Conservation (phyloP, 192 early-diverging fungal genomes). For the Coemansia sp. region DNA sequence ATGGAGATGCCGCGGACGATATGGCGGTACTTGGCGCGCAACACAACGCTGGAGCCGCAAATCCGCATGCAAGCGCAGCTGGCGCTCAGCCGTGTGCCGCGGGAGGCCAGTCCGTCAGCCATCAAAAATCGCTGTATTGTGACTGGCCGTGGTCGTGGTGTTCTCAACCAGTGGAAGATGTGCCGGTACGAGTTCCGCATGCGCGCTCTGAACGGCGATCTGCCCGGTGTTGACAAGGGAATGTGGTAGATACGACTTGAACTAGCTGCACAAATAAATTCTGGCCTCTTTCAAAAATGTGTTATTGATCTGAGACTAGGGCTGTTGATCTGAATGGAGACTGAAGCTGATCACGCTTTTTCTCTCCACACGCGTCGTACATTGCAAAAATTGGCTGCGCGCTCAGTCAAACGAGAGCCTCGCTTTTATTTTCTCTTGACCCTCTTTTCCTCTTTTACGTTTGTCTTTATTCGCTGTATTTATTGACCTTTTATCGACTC, state of each 20-base stretch:
- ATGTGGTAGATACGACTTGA: constrained; percentile 62
- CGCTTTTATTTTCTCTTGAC: background rate
- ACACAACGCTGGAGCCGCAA: constrained; percentile 70
- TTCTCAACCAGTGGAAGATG: constrained; percentile 72
- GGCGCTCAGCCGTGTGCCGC: constrained; percentile 66
- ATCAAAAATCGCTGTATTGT: constrained; percentile 75
- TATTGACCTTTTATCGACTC: background rate
- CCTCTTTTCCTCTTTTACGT: background rate
- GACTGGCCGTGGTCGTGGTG: constrained; percentile 74
- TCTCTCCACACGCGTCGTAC: background rate
- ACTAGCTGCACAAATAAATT: background rate
- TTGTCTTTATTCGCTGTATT: background rate
- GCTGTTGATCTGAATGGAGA: no score
- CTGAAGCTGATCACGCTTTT: background rate
- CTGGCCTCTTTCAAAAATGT: background rate
- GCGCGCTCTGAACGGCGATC: constrained; percentile 74
- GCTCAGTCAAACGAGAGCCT: background rate
- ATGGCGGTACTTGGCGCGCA: constrained; percentile 74
- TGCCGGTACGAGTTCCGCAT: constrained; percentile 79
- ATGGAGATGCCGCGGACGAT: constrained; percentile 73
- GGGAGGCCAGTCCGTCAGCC: constrained; percentile 61
- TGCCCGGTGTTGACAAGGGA: constrained; percentile 78
- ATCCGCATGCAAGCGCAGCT: constrained; percentile 78
- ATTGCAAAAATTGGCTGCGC: background rate
- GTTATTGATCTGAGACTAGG: background rate